Base-by-base conservation (phyloP, 75 land plant species). In the Chamaecyparis obtusa region DNA sequence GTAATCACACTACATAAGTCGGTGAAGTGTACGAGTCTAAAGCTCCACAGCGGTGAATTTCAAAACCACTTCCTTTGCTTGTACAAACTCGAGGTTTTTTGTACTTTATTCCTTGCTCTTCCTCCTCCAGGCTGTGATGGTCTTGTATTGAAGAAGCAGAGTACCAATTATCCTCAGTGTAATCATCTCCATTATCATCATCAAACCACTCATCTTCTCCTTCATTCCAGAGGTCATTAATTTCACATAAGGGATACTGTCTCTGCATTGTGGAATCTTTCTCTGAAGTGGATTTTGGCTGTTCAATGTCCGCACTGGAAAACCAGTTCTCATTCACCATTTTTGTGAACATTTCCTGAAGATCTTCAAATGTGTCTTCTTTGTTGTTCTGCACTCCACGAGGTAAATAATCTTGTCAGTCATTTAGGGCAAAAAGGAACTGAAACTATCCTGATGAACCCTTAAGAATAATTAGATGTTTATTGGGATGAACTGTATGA, bases 341-440 rank as follows among this genome's bases (percentile, higher is more conserved):
- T 19, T 89, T 92, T 48, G 55, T 37, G 15, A 92, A 89, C 89
- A 90, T 87, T 6, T 79, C 55, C 60, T 92, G 93, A 24, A 93
- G 88, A 24, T 93, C 94, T 84, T 85, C 93, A 55, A 90, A 0
- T 87, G 87, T 92, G 51, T 87, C 90, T 32, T 44, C 33, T 33
- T 11, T 55, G 85, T 88, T 89, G 0, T 55, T 87, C 92, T 92
- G 92, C 57, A 88, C 15, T 14, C 15, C 9, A 30, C 9, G 30
- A 85, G 21, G 13, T 36, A 43, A 7, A 3, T 75, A 4, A n/a
- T 5, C 77, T 36, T 27, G 5, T 35, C 13, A 35, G 33, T 10
- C 39, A 35, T 54, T 83, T 83, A 83, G 0, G 55, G 27, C 46
- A 9, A 49, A 51, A 48, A 83, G 33, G 36, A n/a, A 48, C 1